Conservation (phyloP, 176 grass and related monocot species). For the Paspalum vaginatum region DNA sequence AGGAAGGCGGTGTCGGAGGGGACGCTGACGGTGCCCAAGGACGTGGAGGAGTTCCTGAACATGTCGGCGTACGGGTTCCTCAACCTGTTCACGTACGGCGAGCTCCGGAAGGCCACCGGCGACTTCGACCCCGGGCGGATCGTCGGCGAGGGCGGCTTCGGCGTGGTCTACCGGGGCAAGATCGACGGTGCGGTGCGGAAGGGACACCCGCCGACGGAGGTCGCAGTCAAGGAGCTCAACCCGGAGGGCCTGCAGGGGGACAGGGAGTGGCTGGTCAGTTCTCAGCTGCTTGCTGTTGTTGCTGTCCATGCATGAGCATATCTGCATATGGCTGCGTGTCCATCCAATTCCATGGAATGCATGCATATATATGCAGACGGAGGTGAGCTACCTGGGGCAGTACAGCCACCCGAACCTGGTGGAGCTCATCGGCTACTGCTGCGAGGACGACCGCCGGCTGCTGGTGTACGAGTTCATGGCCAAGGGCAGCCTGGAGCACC, state of each 20-base stretch:
- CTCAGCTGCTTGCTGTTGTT: not conserved
- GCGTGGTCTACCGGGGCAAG: slow-evolving; percentile 64
- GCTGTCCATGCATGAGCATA: no score
- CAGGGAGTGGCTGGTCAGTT: slow-evolving; percentile 80
- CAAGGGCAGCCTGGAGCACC: slow-evolving; percentile 76
- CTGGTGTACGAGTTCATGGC: slow-evolving; percentile 90
- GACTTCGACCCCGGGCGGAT: slow-evolving; percentile 56
- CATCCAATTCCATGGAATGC: not conserved
- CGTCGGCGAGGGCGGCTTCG: slow-evolving; percentile 82
- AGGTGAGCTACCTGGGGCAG: slow-evolving; percentile 75
- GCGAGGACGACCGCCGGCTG: slow-evolving; percentile 74
- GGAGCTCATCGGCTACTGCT: slow-evolving; percentile 84
- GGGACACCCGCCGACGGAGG: slow-evolving; percentile 31
- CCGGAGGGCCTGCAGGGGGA: slow-evolving; percentile 71
- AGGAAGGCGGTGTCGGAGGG: slow-evolving; percentile 60
- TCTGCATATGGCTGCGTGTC: no score
- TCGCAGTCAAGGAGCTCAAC: slow-evolving; percentile 82
- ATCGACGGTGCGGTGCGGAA: slow-evolving; percentile 32
- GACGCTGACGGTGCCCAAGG: slow-evolving; percentile 57
- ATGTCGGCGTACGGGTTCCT: slow-evolving; percentile 62
- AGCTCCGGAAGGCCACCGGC: slow-evolving; percentile 58
- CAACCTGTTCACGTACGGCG: slow-evolving; percentile 60
- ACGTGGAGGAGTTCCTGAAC: slow-evolving; percentile 65
- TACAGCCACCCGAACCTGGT: slow-evolving; percentile 70
- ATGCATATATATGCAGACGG: slow-evolving; percentile 39